These are phyloP conservation scores for Fabrea salina DNA, from an alignment of 169 alveolate species.

Conservation along the genomic window DNA sequence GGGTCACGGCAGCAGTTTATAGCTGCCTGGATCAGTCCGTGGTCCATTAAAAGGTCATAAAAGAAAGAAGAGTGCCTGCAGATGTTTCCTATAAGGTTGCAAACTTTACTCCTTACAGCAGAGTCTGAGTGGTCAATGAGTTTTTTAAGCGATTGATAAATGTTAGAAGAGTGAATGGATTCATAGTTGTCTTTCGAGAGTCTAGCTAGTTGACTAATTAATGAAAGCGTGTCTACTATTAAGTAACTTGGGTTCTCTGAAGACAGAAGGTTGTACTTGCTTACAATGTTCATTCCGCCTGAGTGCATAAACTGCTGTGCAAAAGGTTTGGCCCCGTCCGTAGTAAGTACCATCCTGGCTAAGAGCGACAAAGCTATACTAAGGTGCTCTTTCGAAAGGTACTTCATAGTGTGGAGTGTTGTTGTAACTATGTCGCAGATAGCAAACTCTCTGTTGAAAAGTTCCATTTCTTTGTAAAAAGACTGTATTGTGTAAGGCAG, in stretches of 20 bases:
- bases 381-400: conserved; percentile 60
- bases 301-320: conserved; percentile 68
- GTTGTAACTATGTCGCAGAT: conserved; percentile 57
- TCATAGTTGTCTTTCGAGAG: conserved; percentile 79
- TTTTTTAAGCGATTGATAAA: conserved; percentile 66
- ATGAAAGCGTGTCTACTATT: conserved; percentile 70
- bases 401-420: conserved; percentile 53
- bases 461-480: conserved; percentile 48
- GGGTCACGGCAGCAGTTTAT: conserved; percentile 84
- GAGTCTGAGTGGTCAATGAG: conserved; percentile 71
- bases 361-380: conserved; percentile 58
- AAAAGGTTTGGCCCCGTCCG: conserved; percentile 66
- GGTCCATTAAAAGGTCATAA: conserved; percentile 73
- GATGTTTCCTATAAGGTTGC: conserved; percentile 87
- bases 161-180: conserved; percentile 68
- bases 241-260: conserved; percentile 53
- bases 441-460: conserved; percentile 51
- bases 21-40: conserved; percentile 75
- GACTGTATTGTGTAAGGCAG: conserved; percentile 56
- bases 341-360: conserved; percentile 58
- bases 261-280: conserved; percentile 62
- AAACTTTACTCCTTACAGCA: conserved; percentile 81
- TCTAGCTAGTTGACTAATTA: conserved; percentile 78
- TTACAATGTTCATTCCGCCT: conserved; percentile 67
- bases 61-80: conserved; percentile 86